A percentile compares a stretch with the other conserved stretches of the same genome.
Conservation (phyloP, 148 eudicot species). For the Diospyros kaki region DNA sequence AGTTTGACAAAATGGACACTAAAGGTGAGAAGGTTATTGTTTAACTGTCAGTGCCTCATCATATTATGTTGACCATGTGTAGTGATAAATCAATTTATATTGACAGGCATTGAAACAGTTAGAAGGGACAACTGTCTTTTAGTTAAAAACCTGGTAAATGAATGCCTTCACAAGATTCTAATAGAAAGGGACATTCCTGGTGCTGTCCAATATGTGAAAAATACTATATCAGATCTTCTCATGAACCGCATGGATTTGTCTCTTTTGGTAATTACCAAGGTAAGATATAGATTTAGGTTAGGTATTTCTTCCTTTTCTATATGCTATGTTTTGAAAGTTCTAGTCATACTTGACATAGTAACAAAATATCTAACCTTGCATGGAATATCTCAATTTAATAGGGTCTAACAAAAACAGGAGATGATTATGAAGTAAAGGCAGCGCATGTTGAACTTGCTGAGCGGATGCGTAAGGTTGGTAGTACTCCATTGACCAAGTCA, state of each 20-base stretch:
- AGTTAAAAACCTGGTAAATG: conserved; percentile 88
- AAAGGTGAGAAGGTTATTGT: conserved; percentile 51
- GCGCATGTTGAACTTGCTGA: conserved; percentile 99
- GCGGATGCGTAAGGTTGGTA: conserved; percentile 91
- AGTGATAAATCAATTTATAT: conserved; percentile 13
- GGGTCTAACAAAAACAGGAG: conserved; percentile 97
- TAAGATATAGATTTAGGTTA: conserved; percentile 17
- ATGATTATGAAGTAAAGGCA: conserved; percentile 90
- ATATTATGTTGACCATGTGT: conserved; percentile 13
- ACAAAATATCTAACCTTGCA: background rate
- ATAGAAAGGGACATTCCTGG: conserved; percentile 92
- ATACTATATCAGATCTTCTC: conserved; percentile 90
- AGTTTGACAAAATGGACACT: conserved; percentile 96
- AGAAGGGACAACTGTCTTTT: conserved; percentile 93
- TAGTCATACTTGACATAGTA: background rate
- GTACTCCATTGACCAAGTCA: background rate
- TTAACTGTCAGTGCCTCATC: conserved; percentile 1
- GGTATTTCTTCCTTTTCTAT: background rate
- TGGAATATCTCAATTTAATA: conserved; percentile 18
- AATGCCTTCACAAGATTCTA: conserved; percentile 89
- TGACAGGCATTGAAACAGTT: conserved; percentile 92
- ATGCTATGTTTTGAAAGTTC: background rate
- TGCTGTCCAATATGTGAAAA: conserved; percentile 87
- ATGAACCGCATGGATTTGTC: conserved; percentile 98
- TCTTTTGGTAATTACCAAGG: conserved; percentile 95